These are phyloP conservation scores for Agrostemma githago DNA, from an alignment of 148 eudicot genomes.

Conservation along the genomic window DNA sequence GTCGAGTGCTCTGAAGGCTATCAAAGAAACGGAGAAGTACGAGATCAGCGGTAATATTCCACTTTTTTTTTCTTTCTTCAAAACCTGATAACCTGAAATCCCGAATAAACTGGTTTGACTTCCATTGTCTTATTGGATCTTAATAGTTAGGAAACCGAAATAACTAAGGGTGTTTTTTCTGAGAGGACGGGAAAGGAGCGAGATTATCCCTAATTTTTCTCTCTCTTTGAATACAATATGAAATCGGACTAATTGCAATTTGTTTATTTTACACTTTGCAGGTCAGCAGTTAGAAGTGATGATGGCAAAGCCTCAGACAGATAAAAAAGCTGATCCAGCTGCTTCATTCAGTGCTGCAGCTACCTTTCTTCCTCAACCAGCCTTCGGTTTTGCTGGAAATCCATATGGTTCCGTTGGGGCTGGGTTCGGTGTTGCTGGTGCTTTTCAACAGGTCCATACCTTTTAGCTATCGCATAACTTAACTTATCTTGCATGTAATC, in stretches of 20 bases:
- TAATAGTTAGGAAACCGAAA: background rate
- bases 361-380: conserved; percentile 58
- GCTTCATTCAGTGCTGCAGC: conserved; percentile 43
- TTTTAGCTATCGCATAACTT: background rate
- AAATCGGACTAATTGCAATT: background rate
- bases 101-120: background rate
- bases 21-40: conserved; percentile 78
- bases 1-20: conserved; percentile 91
- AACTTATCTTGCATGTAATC: background rate
- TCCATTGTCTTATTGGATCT: background rate
- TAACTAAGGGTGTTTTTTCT: too few species aligned
- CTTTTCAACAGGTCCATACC: conserved; percentile 61
- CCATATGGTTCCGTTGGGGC: conserved; percentile 60
- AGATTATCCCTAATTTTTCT: too few species aligned
- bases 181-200: too few species aligned
- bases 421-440: conserved; percentile 70
- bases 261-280: conserved; percentile 31
- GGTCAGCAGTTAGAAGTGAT: conserved; percentile 79
- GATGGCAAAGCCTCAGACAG: conserved; percentile 60
- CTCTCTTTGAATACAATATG: too few species aligned
- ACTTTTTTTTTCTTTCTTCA: background rate
- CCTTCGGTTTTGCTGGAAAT: conserved; percentile 62
- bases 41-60: conserved; percentile 71
- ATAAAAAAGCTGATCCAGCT: conserved; percentile 37
- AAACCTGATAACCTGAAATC: background rate